phyloP scores from a whole-genome alignment of 495 filamentous ascomycete genomes.

The Daldinia vernicosa region DNA sequence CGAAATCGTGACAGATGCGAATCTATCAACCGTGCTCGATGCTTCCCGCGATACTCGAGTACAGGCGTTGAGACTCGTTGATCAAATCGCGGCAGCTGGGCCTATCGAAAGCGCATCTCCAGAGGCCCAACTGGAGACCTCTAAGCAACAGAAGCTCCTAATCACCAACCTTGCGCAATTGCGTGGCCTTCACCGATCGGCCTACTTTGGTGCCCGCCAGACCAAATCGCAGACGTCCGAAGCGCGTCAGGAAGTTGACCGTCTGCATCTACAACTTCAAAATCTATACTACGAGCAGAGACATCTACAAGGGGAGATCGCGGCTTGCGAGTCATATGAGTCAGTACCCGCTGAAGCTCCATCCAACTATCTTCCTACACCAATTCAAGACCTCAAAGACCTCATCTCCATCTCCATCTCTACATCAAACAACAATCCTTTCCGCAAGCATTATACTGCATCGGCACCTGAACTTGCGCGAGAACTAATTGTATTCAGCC shows the following conservation, averaged over 20 bases:
- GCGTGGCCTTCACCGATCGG: constrained; percentile 81
- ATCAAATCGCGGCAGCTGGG: constrained; percentile 52
- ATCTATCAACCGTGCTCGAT: constrained; percentile 74
- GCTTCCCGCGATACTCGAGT: constrained; percentile 73
- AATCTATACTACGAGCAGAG: constrained; percentile 97
- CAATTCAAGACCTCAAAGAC: neutral
- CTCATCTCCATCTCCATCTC: constrained; percentile 8
- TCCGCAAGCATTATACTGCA: constrained; percentile 7
- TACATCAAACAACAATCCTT: constrained; percentile 7
- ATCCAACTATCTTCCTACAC: neutral
- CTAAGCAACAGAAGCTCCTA: constrained; percentile 81
- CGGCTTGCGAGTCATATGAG: constrained; percentile 91
- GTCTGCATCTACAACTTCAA: constrained; percentile 89
- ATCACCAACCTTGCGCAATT: constrained; percentile 82
- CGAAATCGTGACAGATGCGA: constrained; percentile 73
- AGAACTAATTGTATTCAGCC: constrained; percentile 61
- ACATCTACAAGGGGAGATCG: constrained; percentile 88
- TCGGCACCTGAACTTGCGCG: constrained; percentile 21
- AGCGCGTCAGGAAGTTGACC: constrained; percentile 88
- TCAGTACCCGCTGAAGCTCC: constrained; percentile 57
- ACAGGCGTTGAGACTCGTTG: constrained; percentile 77
- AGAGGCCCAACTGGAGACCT: constrained; percentile 69
- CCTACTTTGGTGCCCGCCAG: constrained; percentile 79
- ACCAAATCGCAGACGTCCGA: constrained; percentile 89
- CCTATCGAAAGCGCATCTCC: constrained; percentile 48